These are phyloP conservation scores for Keithomyces neogunnii DNA, from an alignment of 2,329 filamentous ascomycete genomes.

Conservation along the genomic window DNA sequence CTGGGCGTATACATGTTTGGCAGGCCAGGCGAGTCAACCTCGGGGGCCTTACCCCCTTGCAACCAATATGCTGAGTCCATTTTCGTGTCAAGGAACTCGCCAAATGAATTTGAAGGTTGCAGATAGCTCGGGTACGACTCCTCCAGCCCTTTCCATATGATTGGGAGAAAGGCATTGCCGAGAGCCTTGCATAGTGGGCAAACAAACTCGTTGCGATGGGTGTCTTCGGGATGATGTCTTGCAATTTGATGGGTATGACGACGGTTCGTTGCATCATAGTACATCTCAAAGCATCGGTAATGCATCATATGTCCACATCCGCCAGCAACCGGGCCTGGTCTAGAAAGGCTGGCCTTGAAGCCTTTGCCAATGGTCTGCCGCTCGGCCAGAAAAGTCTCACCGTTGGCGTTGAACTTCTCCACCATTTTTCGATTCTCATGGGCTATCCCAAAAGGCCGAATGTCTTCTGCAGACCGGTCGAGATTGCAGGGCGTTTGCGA, in stretches of 20 bases:
- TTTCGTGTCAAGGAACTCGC: constrained; percentile 57
- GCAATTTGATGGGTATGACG: constrained; percentile 90
- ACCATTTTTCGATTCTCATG: constrained; percentile 75
- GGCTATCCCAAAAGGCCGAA: constrained; percentile 85
- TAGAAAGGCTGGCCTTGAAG: constrained; percentile 61
- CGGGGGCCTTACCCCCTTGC: constrained; percentile 29
- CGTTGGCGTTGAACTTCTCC: constrained; percentile 65
- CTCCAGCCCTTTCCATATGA: constrained; percentile 90
- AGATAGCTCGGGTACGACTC: constrained; percentile 73
- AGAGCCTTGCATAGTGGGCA: constrained; percentile 95
- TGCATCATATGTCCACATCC: constrained; percentile 99
- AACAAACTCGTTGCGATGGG: constrained; percentile 78
- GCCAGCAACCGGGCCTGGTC: constrained; percentile 71
- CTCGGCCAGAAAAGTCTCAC: constrained; percentile 63
- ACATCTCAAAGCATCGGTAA: constrained; percentile 88
- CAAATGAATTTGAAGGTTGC: constrained; percentile 50
- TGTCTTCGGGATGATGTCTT: constrained; percentile 80
- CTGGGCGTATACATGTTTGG: constrained; percentile 26
- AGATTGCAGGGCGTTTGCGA: constrained; percentile 70
- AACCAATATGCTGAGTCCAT: constrained; percentile 38
- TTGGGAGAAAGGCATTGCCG: constrained; percentile 88
- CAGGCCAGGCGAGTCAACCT: constrained; percentile 20
- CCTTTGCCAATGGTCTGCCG: constrained; percentile 82
- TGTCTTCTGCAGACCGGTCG: constrained; percentile 72
- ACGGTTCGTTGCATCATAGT: constrained; percentile 73